Evolutionary conservation across 2,329 filamentous ascomycete species (phyloP), one percentile per base, ranked within the genome.

Genomic region (Penicillium brasilianum): DNA sequence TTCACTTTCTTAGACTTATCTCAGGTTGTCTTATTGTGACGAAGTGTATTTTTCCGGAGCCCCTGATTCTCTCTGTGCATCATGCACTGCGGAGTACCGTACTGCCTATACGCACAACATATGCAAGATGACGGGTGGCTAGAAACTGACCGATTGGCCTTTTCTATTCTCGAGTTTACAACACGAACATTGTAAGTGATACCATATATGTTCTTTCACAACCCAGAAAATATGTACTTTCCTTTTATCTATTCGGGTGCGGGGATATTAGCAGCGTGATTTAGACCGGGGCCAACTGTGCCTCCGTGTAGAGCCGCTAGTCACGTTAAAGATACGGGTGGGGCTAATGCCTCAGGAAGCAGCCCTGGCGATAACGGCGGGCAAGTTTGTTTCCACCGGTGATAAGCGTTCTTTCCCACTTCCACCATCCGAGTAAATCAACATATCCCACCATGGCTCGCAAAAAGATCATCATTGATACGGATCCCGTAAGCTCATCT

Each of bases 381-480:
- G 51, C 37, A 13, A 43, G 34, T 25, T 25, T 22, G 25, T 10
- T 54, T 41, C 37, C 52, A 32, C n/a, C 52, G n/a, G 39, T 9
- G 37, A 41, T 30, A 41, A 54, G n/a, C 28, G 11, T 25, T 37
- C 53, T 43, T 56, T 57, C 41, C 39, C 53, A 55, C 55, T 53
- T 55, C 32, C 46, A 57, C 20, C n/a, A 22, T 51, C 22, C 30
- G 10, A 43, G 3, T 28, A 37, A 36, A 43, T 48, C 46, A 49
- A 28, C 49, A 54, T 32, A 49, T 46, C 52, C 43, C 59, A 65
- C 50, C 39, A 91, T 91, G 89, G 83, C 86, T 58, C 85, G 88
- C 30, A 87, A 87, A 71, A 88, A 90, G 71, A 89, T 99, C 69
- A 97, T 99, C 71, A 95, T 99, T 71, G 95, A 99, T 74, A 98